A percentile compares a stretch with the other conserved stretches of the same genome.
phyloP scores from a whole-genome alignment of 306 rosid species.

The Pachyrhizus erosus region DNA sequence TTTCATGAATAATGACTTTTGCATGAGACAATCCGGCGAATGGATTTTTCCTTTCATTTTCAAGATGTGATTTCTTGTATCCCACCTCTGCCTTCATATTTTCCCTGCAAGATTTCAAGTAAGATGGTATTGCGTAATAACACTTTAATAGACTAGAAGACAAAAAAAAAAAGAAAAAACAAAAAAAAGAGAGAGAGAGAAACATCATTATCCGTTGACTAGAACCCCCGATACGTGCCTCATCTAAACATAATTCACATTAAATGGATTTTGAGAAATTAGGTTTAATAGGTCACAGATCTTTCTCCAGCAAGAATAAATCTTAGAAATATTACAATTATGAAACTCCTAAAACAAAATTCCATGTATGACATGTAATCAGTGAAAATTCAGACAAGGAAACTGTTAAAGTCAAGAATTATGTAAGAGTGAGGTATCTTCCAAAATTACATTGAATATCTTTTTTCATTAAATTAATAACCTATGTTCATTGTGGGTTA shows the following conservation, averaged over 20 bases:
- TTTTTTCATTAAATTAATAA: no score
- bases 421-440: no score
- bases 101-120: slow-evolving; percentile 68
- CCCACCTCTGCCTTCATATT: slow-evolving; percentile 76
- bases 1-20: slow-evolving; percentile 66
- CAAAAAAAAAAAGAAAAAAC: slow-evolving; percentile 14
- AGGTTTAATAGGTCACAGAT: neutral
- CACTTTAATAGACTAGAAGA: neutral
- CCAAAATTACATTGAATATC: no score
- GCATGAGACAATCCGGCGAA: slow-evolving; percentile 73
- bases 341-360: slow-evolving; percentile 8
- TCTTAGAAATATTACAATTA: neutral
- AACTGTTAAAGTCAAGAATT: neutral
- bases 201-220: neutral
- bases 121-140: neutral
- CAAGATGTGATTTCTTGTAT: slow-evolving; percentile 71
- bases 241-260: slow-evolving; percentile 9
- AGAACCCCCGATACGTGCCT: slow-evolving; percentile 25
- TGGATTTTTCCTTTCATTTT: slow-evolving; percentile 75
- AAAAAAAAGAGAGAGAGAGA: no score
- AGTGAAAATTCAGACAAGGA: neutral
- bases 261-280: neutral
- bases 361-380: neutral
- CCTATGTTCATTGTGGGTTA: no score
- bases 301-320: neutral